Conservation (phyloP, 2,329 filamentous ascomycete genomes). For the Cucurbitaria berberidis region DNA sequence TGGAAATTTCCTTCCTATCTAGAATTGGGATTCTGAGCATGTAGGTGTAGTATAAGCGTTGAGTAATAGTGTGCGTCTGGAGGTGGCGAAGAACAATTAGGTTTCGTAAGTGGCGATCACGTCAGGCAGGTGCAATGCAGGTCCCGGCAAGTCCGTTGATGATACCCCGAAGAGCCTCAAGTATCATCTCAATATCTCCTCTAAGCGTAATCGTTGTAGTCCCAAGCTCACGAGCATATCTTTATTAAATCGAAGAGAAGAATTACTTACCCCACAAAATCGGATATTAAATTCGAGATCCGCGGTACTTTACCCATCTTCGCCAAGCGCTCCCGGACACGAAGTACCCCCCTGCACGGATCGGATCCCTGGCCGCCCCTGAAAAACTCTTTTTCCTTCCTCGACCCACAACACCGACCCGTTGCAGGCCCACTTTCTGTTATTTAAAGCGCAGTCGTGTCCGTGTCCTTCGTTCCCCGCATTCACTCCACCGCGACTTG, state of each 20-base stretch:
- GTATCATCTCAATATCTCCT: too few species aligned
- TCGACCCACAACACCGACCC: constrained; percentile 8
- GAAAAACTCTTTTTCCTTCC: constrained; percentile 10
- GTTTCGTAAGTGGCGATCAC: constrained; percentile 12
- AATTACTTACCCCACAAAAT: not conserved
- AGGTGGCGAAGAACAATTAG: constrained; percentile 10
- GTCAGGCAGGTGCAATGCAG: constrained; percentile 7
- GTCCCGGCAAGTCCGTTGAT: not conserved
- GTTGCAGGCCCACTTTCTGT: constrained; percentile 13
- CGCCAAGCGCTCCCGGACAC: constrained; percentile 4
- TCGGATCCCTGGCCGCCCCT: constrained; percentile 26
- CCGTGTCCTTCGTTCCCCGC: constrained; percentile 13
- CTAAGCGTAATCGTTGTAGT: too few species aligned
- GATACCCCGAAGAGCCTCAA: constrained; percentile 3
- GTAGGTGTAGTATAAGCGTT: constrained; percentile 1
- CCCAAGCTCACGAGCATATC: too few species aligned
- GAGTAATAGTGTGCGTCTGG: constrained; percentile 8
- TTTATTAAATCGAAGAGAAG: too few species aligned
- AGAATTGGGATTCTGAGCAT: too few species aligned
- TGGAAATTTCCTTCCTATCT: too few species aligned
- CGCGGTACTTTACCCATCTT: not conserved
- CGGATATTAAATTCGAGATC: not conserved
- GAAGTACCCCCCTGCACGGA: constrained; percentile 20
- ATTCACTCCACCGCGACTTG: constrained; percentile 4
- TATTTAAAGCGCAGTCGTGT: constrained; percentile 15